Base-by-base conservation (phyloP, 2,329 filamentous ascomycete genomes). In the Alternaria triticimaculans region DNA sequence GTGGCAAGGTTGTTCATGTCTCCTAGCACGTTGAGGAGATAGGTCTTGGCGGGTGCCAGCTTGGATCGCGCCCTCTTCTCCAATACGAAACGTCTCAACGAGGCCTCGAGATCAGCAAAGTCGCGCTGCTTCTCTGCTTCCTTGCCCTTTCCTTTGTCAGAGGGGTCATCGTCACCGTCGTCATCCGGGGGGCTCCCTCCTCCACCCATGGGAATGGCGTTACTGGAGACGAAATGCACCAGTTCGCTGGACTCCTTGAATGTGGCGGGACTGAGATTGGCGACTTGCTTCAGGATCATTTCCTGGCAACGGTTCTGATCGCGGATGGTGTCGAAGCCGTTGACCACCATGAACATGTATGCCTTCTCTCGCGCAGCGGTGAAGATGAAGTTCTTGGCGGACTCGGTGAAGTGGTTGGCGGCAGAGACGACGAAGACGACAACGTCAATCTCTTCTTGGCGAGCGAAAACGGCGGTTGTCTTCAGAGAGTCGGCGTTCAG, bases 271-370 rank as follows among this genome's bases (percentile, higher is more conserved):
- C 95, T 98, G n/a, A 99, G 85, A 25, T 89, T 89, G 53, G 87
- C 85, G 15, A 99, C 90, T 80, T 98, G 95, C 72, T 97, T 94
- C 63, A 99, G 80, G 54, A 99, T 96, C 88, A 93, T 92, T 76
- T 96, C 93, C 79, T 97, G 88, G 79, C 95, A 98, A 63, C 95
- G 87, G 63, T 93, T 87, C 83, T 97, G 96, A 80, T 98, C 94
- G 67, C 91, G 87, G 73, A 99, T 98, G 65, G 92, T 91, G 80
- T 99, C 96, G 74, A 94, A 99, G 18, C 95, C 94, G 78, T 99
- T 99, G 70, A 99, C 96, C 14, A 99, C 96, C 80, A 99, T 97
- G 80, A 99, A 99, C 66, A 99, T 94, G 77, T 99, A 99, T 0
- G 96, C 95, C 82, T 99, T 99, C 77, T 99, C 96, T 44, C 95